Percentiles rank a stretch among this genome's conserved stretches.
These are phyloP conservation scores for Cenchrus americanus DNA, from an alignment of 176 grass and related monocot species.

Conservation along the genomic window DNA sequence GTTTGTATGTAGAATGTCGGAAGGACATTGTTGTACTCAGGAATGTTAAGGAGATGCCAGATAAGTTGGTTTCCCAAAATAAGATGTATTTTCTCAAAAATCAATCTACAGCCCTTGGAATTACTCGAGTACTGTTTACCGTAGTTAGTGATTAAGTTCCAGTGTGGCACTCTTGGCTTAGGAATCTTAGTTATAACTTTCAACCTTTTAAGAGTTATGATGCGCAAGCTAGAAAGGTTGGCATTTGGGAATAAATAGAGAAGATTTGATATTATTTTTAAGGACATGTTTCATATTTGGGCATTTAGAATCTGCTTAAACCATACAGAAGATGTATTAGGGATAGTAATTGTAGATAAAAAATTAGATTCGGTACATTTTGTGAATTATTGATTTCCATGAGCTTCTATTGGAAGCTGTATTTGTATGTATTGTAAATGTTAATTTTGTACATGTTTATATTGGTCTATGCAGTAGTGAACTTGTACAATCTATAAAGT, in stretches of 20 bases:
- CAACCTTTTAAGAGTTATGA: neutral
- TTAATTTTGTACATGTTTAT: neutral
- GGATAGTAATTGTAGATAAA: neutral
- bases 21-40: slow-evolving; percentile 7
- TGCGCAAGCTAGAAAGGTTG: neutral
- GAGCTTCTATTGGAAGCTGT: neutral
- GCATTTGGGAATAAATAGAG: neutral
- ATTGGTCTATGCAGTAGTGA: neutral
- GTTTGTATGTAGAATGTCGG: slow-evolving; percentile 18
- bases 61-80: neutral
- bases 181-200: neutral
- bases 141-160: slow-evolving; percentile 13
- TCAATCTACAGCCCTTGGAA: neutral
- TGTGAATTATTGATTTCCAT: neutral
- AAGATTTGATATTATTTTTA: neutral
- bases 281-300: neutral
- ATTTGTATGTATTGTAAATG: neutral
- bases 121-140: neutral
- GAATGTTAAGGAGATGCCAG: neutral
- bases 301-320: neutral
- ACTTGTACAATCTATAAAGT: neutral
- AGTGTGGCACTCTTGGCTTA: neutral
- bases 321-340: neutral
- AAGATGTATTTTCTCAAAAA: neutral
- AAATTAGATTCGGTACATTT: neutral